Evolutionary conservation across 257 asterid genomes (phyloP).

Genomic region (Datura wrightii): DNA sequence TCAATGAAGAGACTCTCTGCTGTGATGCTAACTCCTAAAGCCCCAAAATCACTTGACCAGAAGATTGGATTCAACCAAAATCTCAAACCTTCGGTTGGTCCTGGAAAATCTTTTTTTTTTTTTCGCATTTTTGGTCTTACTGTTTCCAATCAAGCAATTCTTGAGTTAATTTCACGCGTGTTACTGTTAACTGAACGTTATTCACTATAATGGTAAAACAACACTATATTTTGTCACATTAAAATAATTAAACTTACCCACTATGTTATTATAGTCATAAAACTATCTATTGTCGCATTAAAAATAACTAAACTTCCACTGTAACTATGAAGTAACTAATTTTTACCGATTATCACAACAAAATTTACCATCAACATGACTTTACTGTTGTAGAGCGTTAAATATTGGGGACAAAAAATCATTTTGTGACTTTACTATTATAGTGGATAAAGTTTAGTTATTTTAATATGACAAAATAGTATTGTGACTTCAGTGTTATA

Average conservation of each 20-base stretch:
- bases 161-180: neutral
- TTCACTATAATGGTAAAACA: neutral
- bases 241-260: no score
- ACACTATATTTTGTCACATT: neutral
- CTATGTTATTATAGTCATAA: no score
- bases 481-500: neutral
- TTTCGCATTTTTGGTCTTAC: neutral
- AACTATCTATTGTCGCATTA: no score
- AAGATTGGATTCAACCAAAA: slow-evolving; percentile 72
- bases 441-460: neutral
- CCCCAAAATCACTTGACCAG: slow-evolving; percentile 94
- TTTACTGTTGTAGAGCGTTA: neutral
- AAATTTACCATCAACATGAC: neutral
- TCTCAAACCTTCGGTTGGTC: slow-evolving; percentile 79
- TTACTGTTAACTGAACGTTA: neutral
- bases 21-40: slow-evolving; percentile 78
- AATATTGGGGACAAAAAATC: neutral
- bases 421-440: no score
- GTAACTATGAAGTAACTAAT: no score
- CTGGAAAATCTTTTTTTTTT: neutral
- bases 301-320: no score
- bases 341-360: neutral
- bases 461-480: neutral
- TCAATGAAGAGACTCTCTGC: slow-evolving; percentile 87
- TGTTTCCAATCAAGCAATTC: neutral